Percentiles rank a stretch among this genome's conserved stretches.
These are phyloP conservation scores for Scutellaria galericulata DNA, from an alignment of 257 asterid species.

Conservation along the genomic window DNA sequence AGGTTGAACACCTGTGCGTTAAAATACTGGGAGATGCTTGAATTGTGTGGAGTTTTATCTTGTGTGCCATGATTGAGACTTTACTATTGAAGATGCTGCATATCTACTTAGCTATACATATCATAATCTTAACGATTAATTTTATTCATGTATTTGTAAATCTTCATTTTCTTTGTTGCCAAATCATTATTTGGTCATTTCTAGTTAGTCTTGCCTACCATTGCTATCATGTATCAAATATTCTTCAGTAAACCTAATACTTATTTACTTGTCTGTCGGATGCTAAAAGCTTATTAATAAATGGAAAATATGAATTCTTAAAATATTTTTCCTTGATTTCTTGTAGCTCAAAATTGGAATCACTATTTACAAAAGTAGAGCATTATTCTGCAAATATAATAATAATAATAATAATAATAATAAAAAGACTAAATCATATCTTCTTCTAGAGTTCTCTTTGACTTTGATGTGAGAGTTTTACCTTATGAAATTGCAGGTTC, in stretches of 20 bases:
- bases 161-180: neutral
- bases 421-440: too few species aligned
- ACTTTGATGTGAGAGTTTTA: neutral
- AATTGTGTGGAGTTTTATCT: neutral
- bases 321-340: too few species aligned
- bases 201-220: constrained; percentile 6
- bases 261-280: neutral
- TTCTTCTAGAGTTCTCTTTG: constrained; percentile 1
- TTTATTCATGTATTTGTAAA: neutral
- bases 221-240: neutral
- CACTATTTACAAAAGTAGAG: neutral
- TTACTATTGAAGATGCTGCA: neutral
- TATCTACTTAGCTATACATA: too few species aligned
- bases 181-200: constrained; percentile 11
- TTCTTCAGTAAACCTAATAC: neutral
- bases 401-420: too few species aligned
- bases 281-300: neutral
- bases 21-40: neutral
- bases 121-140: too few species aligned
- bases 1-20: neutral
- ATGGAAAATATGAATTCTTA: constrained; percentile 7
- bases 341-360: neutral
- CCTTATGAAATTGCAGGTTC: constrained; percentile 60
- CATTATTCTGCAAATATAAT: neutral
- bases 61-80: neutral